Percentiles rank a stretch among this genome's conserved stretches.
Conservation (phyloP, 164 flowering plant species). For the Chimonanthus salicifolius region DNA sequence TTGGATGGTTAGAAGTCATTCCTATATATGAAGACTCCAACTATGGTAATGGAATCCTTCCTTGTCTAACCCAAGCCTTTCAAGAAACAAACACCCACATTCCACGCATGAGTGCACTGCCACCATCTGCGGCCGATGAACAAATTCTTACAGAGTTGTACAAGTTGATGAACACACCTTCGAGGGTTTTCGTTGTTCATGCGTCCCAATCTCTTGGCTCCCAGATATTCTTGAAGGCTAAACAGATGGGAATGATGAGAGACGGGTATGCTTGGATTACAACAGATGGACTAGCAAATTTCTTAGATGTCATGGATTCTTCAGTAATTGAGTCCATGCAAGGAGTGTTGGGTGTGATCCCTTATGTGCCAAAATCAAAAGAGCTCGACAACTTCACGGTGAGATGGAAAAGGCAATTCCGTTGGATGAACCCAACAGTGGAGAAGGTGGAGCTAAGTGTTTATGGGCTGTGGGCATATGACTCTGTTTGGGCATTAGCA, state of each 20-base stretch:
- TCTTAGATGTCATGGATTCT: conserved; percentile 11
- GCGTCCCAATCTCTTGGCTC: conserved; percentile 1
- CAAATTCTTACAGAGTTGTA: conserved; percentile 3
- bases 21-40: conserved; percentile 20
- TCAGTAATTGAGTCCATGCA: conserved; percentile 16
- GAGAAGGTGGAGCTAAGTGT: neutral
- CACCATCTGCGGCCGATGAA: neutral
- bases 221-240: neutral
- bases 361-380: conserved; percentile 12
- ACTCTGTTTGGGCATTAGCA: conserved; percentile 36
- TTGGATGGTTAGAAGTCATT: conserved; percentile 14
- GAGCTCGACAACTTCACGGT: conserved; percentile 3
- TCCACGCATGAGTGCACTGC: conserved; percentile 1
- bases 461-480: conserved; percentile 31
- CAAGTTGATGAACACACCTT: conserved; percentile 8
- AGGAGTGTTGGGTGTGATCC: conserved; percentile 19
- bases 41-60: conserved; percentile 16
- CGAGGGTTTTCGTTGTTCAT: conserved; percentile 16
- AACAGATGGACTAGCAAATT: conserved; percentile 6
- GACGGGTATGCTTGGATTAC: too few species aligned
- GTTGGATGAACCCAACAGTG: neutral
- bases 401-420: conserved; percentile 12
- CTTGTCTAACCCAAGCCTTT: conserved; percentile 12
- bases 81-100: neutral
- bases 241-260: too few species aligned